Percentiles rank a stretch among this genome's conserved stretches.
Conservation (phyloP, 345 rosid genomes). For the Boechera stricta region DNA sequence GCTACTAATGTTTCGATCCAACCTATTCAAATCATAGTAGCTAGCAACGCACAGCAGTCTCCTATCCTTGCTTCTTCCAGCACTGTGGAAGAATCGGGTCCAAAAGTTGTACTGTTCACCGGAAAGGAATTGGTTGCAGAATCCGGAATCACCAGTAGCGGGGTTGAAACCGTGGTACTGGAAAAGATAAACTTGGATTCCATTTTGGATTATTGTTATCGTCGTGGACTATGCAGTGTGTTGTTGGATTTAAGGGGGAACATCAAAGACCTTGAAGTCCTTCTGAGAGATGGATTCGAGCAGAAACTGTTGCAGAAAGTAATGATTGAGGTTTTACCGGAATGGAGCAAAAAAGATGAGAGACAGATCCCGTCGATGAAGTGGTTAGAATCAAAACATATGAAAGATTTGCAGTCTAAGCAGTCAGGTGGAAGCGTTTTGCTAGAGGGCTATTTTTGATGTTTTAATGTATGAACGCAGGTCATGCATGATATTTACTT, state of each 20-base stretch:
- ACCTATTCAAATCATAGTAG: constrained; percentile 59
- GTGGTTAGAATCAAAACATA: constrained; percentile 47
- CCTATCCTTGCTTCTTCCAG: constrained; percentile 28
- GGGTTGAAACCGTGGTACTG: constrained; percentile 54
- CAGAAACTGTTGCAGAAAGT: constrained; percentile 62
- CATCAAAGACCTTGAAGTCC: constrained; percentile 54
- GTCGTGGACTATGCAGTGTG: constrained; percentile 62
- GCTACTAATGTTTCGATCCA: constrained; percentile 58
- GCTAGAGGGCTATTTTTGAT: constrained; percentile 62
- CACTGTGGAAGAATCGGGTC: constrained; percentile 42
- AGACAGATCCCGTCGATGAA: constrained; percentile 35
- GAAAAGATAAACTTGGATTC: constrained; percentile 53
- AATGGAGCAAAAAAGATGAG: constrained; percentile 51
- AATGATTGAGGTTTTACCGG: constrained; percentile 64
- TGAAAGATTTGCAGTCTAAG: constrained; percentile 57
- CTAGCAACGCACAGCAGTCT: constrained; percentile 44
- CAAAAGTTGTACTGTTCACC: constrained; percentile 53
- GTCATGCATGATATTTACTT: constrained; percentile 2
- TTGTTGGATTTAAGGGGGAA: constrained; percentile 69
- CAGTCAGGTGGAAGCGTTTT: constrained; percentile 52
- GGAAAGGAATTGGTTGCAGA: constrained; percentile 42
- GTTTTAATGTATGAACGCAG: constrained; percentile 24
- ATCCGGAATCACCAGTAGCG: constrained; percentile 44
- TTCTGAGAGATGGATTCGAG: constrained; percentile 57
- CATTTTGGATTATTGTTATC: constrained; percentile 61